Evolutionary conservation across 2,329 filamentous ascomycete species (phyloP), one percentile per base, ranked within the genome.

Genomic region (Venturia effusa): DNA sequence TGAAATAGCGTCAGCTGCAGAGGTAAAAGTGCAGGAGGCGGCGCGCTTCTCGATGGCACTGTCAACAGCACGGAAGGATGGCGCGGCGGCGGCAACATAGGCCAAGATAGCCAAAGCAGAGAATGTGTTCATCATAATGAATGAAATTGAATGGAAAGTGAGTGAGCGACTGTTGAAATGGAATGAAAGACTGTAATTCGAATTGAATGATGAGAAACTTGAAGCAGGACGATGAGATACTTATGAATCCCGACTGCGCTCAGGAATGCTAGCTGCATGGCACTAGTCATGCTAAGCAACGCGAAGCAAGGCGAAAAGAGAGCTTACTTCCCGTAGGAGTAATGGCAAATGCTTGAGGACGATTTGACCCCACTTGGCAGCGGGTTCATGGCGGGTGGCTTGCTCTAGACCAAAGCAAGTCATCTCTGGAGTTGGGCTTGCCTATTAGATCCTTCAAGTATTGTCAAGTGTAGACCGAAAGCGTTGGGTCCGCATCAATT

Each of bases 21-120:
- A 27, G 32, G 60, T 62, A 32, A 62, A 62, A 6, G 60, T 62
- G 43, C 60, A 62, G 60, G 39, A 32, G 30, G 60, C 24, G n/a
- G 60, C 60, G 15, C 60, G 60, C 41, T 62, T 32, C 34, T 62
- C 60, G 8, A 62, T 45, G 40, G 43, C 39, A 11, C 32, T 48
- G 32, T 41, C 60, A 30, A 37, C 60, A 37, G 40, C 39, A 57
- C 30, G 51, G 15, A 57, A 30, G 34, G 51, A 27, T 34, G 51
- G 51, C 27, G 30, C 30, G n/a, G 51, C 51, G n/a, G 51, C 51
- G 15, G 51, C 51, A 34, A 57, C 17, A 17, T 57, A 34, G 5
- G 51, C 51, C 51, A 57, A 32, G 30, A 57, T 57, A 30, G 51
- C 27, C 3, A 57, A 32, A 57, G 51, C 51, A 57, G 51, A 57